Conservation (phyloP, 768 basidiomycete species). For the Rhizopogon roseolus region DNA sequence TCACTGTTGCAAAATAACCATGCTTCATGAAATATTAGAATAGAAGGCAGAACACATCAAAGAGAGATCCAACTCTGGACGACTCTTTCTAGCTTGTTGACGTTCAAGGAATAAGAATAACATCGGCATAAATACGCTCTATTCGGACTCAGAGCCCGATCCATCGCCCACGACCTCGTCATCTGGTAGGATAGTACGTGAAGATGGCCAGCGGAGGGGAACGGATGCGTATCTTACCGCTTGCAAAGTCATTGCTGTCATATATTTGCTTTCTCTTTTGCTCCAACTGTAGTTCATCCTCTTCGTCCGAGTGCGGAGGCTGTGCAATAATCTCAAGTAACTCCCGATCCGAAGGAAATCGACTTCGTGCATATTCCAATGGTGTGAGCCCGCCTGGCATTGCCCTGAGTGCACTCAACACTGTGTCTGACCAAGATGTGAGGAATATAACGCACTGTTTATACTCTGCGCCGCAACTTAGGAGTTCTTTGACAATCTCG, state of each 20-base stretch:
- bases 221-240: not conserved
- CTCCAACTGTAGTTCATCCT: not conserved
- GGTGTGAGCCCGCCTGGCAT: not conserved
- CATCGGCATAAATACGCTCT: not conserved
- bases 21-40: too few relatives aligned
- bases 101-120: not conserved
- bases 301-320: not conserved
- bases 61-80: too few relatives aligned
- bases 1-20: too few relatives aligned
- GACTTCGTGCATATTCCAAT: not conserved
- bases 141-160: not conserved
- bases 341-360: not conserved
- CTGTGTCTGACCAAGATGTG: not conserved
- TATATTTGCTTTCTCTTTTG: not conserved
- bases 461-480: not conserved
- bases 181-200: not conserved
- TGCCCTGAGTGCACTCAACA: not conserved
- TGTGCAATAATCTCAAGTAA: not conserved
- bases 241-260: not conserved
- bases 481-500: slow-evolving; percentile 10
- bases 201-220: not conserved
- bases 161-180: not conserved
- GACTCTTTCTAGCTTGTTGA: not conserved
- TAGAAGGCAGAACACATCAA: too few relatives aligned
- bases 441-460: not conserved